These are phyloP conservation scores for Daldinia caldariorum DNA, from an alignment of 495 filamentous ascomycete species.

Conservation along the genomic window DNA sequence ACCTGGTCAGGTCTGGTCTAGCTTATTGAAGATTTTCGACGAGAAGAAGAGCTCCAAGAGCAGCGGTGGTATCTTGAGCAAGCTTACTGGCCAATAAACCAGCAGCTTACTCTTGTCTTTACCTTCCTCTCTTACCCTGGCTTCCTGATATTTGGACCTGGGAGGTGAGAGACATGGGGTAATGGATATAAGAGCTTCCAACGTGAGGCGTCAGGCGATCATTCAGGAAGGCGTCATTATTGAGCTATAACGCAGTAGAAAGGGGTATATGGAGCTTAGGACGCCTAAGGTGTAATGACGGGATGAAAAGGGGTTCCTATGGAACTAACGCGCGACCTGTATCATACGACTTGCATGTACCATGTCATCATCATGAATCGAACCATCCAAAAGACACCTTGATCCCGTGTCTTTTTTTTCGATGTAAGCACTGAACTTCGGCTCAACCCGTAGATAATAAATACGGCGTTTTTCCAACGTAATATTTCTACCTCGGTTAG, in stretches of 20 bases:
- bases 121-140: slow-evolving; percentile 9
- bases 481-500: not conserved
- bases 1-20: slow-evolving; percentile 95
- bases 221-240: slow-evolving; percentile 25
- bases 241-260: slow-evolving; percentile 6
- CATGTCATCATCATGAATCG: slow-evolving; percentile 39
- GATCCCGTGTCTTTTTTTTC: slow-evolving; percentile 1
- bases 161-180: slow-evolving; percentile 7
- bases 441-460: slow-evolving; percentile 6
- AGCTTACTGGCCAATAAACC: slow-evolving; percentile 53
- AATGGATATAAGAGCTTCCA: slow-evolving; percentile 19
- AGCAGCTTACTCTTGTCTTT: not conserved
- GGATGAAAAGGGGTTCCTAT: slow-evolving; percentile 28
- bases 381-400: slow-evolving; percentile 15
- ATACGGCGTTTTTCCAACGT: not conserved
- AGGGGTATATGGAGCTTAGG: slow-evolving; percentile 31
- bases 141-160: slow-evolving; percentile 11
- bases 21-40: slow-evolving; percentile 84
- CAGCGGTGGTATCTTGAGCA: slow-evolving; percentile 58
- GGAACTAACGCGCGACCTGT: slow-evolving; percentile 43
- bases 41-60: slow-evolving; percentile 60
- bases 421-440: not conserved
- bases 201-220: slow-evolving; percentile 24
- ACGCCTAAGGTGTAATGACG: slow-evolving; percentile 21
- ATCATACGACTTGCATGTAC: slow-evolving; percentile 48